Evolutionary conservation across 139 green algal species (phyloP).

Genomic region (Eudorina sp.): DNA sequence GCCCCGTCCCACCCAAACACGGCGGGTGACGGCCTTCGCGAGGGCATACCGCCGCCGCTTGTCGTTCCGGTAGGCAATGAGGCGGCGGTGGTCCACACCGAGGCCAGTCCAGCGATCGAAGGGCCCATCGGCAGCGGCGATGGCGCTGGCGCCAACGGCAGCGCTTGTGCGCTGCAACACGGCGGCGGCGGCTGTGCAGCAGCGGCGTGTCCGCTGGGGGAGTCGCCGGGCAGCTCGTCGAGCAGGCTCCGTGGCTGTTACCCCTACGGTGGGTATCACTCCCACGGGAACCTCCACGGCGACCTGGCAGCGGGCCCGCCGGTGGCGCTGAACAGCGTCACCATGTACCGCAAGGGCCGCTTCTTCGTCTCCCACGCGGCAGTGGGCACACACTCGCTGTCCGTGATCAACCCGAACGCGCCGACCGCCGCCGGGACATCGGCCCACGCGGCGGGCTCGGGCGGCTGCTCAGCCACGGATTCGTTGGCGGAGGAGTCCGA

Average conservation of each 20-base stretch:
- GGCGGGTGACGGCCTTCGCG: too few species aligned
- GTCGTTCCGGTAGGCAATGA: too few species aligned
- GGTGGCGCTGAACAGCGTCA: constrained; percentile 32
- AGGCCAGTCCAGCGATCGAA: too few species aligned
- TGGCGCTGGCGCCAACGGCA: not conserved
- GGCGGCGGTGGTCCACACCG: too few species aligned
- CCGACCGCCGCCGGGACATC: not conserved
- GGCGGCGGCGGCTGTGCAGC: not conserved
- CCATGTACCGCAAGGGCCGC: constrained; percentile 48
- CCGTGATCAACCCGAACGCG: constrained; percentile 21
- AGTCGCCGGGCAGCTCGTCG: not conserved
- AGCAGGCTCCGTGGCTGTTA: not conserved
- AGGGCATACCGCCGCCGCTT: too few species aligned
- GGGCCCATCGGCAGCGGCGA: not conserved
- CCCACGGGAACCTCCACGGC: not conserved
- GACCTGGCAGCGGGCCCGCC: not conserved
- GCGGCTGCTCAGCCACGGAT: not conserved
- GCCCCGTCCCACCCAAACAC: too few species aligned
- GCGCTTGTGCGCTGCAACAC: not conserved
- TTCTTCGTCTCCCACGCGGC: constrained; percentile 22
- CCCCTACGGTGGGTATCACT: not conserved
- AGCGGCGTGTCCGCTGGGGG: not conserved
- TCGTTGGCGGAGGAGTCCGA: not conserved
- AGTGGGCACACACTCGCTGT: not conserved
- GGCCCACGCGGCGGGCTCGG: not conserved